Evolutionary conservation across 2,329 filamentous ascomycete genomes (phyloP).

Genomic region (Colletotrichum cordylinicola): DNA sequence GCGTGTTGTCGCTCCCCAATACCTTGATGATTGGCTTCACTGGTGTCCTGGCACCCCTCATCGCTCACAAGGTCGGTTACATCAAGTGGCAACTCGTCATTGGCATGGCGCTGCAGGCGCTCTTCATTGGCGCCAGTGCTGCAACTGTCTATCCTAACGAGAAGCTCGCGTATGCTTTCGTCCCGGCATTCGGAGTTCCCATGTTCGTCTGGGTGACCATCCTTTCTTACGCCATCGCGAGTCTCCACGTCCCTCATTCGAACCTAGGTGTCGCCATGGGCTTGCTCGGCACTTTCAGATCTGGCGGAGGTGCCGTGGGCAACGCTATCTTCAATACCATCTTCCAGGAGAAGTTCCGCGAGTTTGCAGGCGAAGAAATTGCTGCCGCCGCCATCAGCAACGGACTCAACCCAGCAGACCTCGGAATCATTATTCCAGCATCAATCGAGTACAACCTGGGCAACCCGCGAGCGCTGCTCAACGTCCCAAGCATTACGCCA

Average conservation of each 20-base stretch:
- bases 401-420: conserved; percentile 26
- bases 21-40: conserved; percentile 12
- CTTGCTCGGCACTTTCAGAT: conserved; percentile 34
- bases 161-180: conserved; percentile 31
- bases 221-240: conserved; percentile 32
- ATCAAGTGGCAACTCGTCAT: conserved; percentile 33
- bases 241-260: conserved; percentile 33
- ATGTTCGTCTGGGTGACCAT: conserved; percentile 37
- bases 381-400: conserved; percentile 29
- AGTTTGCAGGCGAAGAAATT: conserved; percentile 31
- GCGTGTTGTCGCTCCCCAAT: conserved; percentile 14
- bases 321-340: conserved; percentile 40
- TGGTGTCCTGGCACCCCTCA: conserved; percentile 28
- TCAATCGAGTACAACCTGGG: conserved; percentile 35
- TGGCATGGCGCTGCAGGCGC: conserved; percentile 32
- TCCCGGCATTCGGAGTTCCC: conserved; percentile 35
- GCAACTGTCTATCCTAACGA: conserved; percentile 31
- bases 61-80: conserved; percentile 36
- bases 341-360: conserved; percentile 20
- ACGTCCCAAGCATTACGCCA: conserved; percentile 20
- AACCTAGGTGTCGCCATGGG: conserved; percentile 35
- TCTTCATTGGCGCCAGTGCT: conserved; percentile 31
- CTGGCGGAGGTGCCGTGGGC: conserved; percentile 35
- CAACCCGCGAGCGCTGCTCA: conserved; percentile 25
- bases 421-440: conserved; percentile 30